These are phyloP conservation scores for Stagonosporopsis vannaccii DNA, from an alignment of 2,329 filamentous ascomycete genomes.

Conservation along the genomic window DNA sequence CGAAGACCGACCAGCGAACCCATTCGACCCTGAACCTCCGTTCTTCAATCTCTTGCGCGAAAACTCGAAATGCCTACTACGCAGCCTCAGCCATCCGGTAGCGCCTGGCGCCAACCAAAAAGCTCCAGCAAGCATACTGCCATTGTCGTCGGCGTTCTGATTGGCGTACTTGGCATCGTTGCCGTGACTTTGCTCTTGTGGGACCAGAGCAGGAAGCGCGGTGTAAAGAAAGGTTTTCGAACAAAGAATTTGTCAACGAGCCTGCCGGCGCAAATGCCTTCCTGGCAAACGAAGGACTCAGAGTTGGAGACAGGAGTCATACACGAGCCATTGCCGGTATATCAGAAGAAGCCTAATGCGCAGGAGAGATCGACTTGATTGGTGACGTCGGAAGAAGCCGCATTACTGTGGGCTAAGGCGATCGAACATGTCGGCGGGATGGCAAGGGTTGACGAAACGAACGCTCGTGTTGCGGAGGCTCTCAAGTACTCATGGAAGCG, in stretches of 20 bases:
- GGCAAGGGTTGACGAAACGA: neutral
- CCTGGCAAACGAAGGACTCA: neutral
- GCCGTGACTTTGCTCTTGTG: conserved; percentile 3
- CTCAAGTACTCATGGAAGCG: neutral
- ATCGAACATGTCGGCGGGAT: neutral
- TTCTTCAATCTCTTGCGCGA: neutral
- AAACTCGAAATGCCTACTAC: conserved; percentile 13
- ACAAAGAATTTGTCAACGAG: neutral
- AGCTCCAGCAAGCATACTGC: conserved; percentile 10
- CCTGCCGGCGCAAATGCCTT: neutral
- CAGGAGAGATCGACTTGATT: neutral
- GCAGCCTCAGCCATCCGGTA: neutral
- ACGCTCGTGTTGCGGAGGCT: neutral
- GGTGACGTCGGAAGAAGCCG: neutral
- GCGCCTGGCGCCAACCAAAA: neutral
- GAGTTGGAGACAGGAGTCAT: conserved; percentile 18
- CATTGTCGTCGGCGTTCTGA: conserved; percentile 15
- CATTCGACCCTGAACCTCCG: no score
- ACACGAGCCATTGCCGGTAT: conserved; percentile 20
- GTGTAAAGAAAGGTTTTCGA: conserved; percentile 6
- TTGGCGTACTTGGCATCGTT: conserved; percentile 10
- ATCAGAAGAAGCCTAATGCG: conserved; percentile 7
- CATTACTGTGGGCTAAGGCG: no score
- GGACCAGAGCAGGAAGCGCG: conserved; percentile 7
- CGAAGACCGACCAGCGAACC: neutral